Conservation (phyloP, 1,284 basidiomycete genomes). For the Volvariella volvacea region DNA sequence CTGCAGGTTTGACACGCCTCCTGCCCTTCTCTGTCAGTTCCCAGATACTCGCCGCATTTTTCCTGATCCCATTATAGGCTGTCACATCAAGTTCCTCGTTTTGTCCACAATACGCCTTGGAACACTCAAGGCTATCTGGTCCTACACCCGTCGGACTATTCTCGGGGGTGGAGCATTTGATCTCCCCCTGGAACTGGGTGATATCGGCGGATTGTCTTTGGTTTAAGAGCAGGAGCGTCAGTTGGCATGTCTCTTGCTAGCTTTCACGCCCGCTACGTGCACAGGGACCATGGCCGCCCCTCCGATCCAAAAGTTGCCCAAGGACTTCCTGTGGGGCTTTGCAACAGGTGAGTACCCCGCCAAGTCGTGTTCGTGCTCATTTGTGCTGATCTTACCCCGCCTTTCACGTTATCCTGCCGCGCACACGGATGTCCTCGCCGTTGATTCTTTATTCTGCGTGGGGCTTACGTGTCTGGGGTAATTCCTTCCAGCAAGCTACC, state of each 20-base stretch:
- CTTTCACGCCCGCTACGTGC: conserved; percentile 14
- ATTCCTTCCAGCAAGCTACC: conserved; percentile 52
- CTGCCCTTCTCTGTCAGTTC: not conserved
- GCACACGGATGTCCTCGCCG: too few species aligned
- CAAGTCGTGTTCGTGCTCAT: not conserved
- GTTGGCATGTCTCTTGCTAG: conserved; percentile 18
- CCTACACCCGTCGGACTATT: conserved; percentile 25
- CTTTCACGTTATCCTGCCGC: conserved; percentile 5
- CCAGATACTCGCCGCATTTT: not conserved
- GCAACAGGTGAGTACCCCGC: conserved; percentile 51
- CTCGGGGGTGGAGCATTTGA: conserved; percentile 25
- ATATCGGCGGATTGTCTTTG: conserved; percentile 30
- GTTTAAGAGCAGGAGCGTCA: conserved; percentile 26
- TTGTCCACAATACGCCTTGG: conserved; percentile 15
- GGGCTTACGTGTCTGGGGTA: conserved; percentile 4
- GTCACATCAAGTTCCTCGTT: conserved; percentile 9
- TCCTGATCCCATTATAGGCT: not conserved
- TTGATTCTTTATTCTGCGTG: conserved; percentile 6
- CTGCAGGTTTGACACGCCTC: not conserved
- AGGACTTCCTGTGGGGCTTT: conserved; percentile 66
- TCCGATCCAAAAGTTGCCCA: conserved; percentile 28
- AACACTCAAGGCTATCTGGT: conserved; percentile 9
- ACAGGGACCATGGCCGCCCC: conserved; percentile 23
- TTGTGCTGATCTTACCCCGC: not conserved
- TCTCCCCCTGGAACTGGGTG: conserved; percentile 30